Evolutionary conservation across 2,329 filamentous ascomycete genomes (phyloP).

Genomic region (Pochonia chlamydosporia): DNA sequence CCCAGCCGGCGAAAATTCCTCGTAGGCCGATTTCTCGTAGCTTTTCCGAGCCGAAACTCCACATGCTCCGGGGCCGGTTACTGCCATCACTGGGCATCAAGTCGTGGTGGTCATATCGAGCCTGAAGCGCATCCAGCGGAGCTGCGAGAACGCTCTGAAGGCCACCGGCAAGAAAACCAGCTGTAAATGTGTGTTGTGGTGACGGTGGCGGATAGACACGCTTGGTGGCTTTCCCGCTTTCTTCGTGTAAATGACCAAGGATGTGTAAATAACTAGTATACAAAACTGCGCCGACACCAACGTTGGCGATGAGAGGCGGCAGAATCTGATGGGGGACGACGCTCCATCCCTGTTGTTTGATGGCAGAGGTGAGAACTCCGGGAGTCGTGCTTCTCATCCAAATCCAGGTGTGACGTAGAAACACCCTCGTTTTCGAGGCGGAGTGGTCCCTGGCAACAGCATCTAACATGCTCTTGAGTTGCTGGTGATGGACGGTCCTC

Average conservation of each 20-base stretch:
- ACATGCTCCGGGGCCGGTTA: constrained; percentile 57
- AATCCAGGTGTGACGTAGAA: constrained; percentile 36
- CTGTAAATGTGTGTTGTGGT: constrained; percentile 57
- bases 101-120: constrained; percentile 59
- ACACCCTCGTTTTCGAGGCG: constrained; percentile 24
- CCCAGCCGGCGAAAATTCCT: constrained; percentile 70
- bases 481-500: constrained; percentile 44
- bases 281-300: constrained; percentile 66
- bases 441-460: constrained; percentile 29
- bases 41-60: constrained; percentile 59
- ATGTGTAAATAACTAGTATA: constrained; percentile 73
- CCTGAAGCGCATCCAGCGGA: constrained; percentile 69
- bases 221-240: constrained; percentile 49
- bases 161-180: constrained; percentile 62
- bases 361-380: constrained; percentile 61
- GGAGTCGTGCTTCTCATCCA: constrained; percentile 61
- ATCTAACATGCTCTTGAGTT: constrained; percentile 29
- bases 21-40: constrained; percentile 65
- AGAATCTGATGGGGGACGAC: constrained; percentile 73
- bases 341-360: constrained; percentile 65
- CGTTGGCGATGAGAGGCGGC: constrained; percentile 68
- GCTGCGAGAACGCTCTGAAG: constrained; percentile 68
- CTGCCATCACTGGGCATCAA: constrained; percentile 35
- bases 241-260: constrained; percentile 59
- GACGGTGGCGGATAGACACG: constrained; percentile 66